Evolutionary conservation across 176 grass and related monocot species (phyloP).

Genomic region (Lolium rigidum): DNA sequence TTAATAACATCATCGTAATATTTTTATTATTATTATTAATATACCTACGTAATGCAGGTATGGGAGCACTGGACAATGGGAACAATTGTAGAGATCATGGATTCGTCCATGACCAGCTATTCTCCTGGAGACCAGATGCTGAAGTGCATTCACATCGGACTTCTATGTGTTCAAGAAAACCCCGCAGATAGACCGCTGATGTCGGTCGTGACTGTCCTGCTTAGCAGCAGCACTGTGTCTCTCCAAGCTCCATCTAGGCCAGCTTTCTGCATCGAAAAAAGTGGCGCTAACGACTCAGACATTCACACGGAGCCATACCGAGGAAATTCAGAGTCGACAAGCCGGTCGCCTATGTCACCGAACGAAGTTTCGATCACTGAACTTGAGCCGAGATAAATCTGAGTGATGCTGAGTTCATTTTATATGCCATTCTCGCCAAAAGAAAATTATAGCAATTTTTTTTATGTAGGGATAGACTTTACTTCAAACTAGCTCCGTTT

Average conservation of each 20-base stretch:
- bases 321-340: neutral
- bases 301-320: slow-evolving; percentile 7
- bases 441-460: neutral
- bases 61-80: slow-evolving; percentile 69
- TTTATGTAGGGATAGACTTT: slow-evolving; percentile 1
- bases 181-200: slow-evolving; percentile 57
- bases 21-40: too few species aligned
- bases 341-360: slow-evolving; percentile 43
- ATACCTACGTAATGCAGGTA: slow-evolving; percentile 35
- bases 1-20: neutral
- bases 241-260: slow-evolving; percentile 59
- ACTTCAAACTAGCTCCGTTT: neutral
- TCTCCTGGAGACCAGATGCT: slow-evolving; percentile 58
- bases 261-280: slow-evolving; percentile 56
- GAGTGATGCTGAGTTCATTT: neutral
- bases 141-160: slow-evolving; percentile 58
- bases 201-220: slow-evolving; percentile 69
- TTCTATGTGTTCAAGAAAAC: slow-evolving; percentile 82
- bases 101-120: slow-evolving; percentile 42
- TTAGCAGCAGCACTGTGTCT: slow-evolving; percentile 57
- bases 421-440: neutral
- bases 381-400: slow-evolving; percentile 59
- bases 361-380: slow-evolving; percentile 68
- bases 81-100: slow-evolving; percentile 53
- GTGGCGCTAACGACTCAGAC: slow-evolving; percentile 19